A percentile compares a stretch with the other conserved stretches of the same genome.
These are phyloP conservation scores for Fonsecaea nubica DNA, from an alignment of 2,329 filamentous ascomycete genomes.

Conservation along the genomic window DNA sequence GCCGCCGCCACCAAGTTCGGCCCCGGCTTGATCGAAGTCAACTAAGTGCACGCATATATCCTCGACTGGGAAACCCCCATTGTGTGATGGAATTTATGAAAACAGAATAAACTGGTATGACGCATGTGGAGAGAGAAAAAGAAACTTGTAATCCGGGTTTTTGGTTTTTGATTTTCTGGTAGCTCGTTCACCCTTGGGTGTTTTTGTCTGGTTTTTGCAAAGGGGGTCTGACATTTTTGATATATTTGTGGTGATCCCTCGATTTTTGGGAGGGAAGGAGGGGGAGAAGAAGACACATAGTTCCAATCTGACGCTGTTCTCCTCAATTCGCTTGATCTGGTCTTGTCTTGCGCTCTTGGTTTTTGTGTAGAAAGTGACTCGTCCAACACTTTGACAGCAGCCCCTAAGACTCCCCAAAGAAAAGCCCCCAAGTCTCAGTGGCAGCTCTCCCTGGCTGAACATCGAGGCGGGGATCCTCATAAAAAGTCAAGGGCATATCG, in stretches of 20 bases:
- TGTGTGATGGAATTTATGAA: constrained; percentile 2
- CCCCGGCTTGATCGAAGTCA: constrained; percentile 46
- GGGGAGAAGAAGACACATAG: not conserved
- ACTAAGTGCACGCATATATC: constrained; percentile 1
- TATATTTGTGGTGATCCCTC: not conserved
- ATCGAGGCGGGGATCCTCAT: no score
- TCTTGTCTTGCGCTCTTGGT: not conserved
- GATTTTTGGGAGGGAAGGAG: no score
- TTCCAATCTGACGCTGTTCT: constrained; percentile 5
- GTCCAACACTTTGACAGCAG: not conserved
- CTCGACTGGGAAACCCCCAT: not conserved
- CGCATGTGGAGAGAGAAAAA: not conserved
- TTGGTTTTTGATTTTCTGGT: not conserved
- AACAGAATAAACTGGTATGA: not conserved
- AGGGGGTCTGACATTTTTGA: not conserved
- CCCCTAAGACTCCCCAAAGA: no score
- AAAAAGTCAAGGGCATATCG: no score
- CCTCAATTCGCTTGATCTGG: not conserved
- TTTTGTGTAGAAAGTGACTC: not conserved
- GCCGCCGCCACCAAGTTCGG: constrained; percentile 46
- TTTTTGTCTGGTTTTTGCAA: not conserved
- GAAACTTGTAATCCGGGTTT: not conserved
- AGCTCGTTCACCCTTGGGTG: not conserved
- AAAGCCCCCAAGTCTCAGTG: no score
- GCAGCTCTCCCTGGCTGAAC: no score